These are phyloP conservation scores for Thelephora aurantiotincta DNA, from an alignment of 768 basidiomycete species.

Conservation along the genomic window DNA sequence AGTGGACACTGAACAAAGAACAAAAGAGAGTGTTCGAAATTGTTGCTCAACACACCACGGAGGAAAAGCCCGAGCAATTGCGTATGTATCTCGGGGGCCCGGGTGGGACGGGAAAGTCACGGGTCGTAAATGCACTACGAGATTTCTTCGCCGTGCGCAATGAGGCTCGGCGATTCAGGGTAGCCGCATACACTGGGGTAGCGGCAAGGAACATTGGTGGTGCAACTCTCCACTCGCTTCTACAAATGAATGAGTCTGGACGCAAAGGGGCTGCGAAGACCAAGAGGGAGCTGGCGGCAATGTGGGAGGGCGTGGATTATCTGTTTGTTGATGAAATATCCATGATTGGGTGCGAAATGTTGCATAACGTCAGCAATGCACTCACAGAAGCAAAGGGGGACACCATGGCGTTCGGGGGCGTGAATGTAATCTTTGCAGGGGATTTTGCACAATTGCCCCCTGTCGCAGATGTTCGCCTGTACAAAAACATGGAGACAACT, in stretches of 20 bases:
- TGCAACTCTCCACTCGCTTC: constrained; percentile 24
- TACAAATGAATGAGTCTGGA: constrained; percentile 3
- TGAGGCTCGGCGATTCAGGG: constrained; percentile 8
- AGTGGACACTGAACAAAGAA: constrained; percentile 20
- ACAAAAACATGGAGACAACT: constrained; percentile 4
- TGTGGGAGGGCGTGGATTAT: constrained; percentile 27
- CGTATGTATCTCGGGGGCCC: constrained; percentile 18
- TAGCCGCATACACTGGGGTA: not conserved
- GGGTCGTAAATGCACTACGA: not conserved
- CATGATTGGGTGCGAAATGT: constrained; percentile 21
- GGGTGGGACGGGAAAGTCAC: not conserved
- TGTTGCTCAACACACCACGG: constrained; percentile 15
- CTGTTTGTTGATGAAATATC: constrained; percentile 26
- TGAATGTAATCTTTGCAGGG: constrained; percentile 28
- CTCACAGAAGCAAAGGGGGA: not conserved
- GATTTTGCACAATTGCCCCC: constrained; percentile 30
- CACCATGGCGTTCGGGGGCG: constrained; percentile 24
- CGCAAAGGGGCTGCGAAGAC: constrained; percentile 3
- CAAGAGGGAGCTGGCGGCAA: constrained; percentile 10
- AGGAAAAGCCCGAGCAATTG: constrained; percentile 10
- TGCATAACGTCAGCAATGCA: constrained; percentile 13
- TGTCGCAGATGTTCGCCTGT: constrained; percentile 16
- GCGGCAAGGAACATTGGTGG: constrained; percentile 22
- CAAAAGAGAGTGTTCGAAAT: constrained; percentile 20
- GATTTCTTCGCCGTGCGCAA: not conserved